Evolutionary conservation across 2,329 filamentous ascomycete species (phyloP), one percentile per base, ranked within the genome.

Genomic region (Trichoderma afroharzianum): DNA sequence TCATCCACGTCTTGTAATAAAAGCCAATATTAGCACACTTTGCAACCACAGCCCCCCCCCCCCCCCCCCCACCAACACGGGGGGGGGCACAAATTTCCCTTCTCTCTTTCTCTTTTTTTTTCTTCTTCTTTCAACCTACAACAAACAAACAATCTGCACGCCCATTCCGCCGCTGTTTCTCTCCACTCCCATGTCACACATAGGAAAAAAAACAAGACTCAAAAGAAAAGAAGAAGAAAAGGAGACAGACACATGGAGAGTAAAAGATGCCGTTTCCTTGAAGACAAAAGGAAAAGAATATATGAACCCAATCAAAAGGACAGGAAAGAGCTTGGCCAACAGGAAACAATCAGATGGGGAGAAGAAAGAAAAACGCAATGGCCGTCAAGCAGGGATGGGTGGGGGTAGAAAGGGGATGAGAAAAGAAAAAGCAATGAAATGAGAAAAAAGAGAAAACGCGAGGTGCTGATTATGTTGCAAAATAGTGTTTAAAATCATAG

Each of bases 1-100:
- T 82, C 81, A 81, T 82, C 80, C 80, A 79, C 81, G 77, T 80
- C 74, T 78, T 76, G 75, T 74, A 74, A 76, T 74, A 72, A 76
- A 76, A 78, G 76, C 73, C 76, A 74, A 71, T 57, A 69, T 71
- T 71, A 63, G 68, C 71, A 74, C 77, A 76, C 76, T 77, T 68
- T 72, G 58, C 57, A 28, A 28, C 55, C 53, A 68, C 57, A 66
- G 50, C 43, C 39, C 61, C 39, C n/a, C n/a, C n/a, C n/a, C n/a
- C n/a, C n/a, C n/a, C n/a, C n/a, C n/a, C n/a, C n/a, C n/a, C n/a
- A n/a, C n/a, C 39, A 4, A 61, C 39, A 30, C 36, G 39, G 30
- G 39, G 39, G 30, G 39, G 39, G 39, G 39, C 39, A 62, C 57
- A 69, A 62, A 53, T 36, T 43, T 61, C 55, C 69, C 63, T 30